Conservation (phyloP, 768 basidiomycete genomes). For the Cubamyces sp. region DNA sequence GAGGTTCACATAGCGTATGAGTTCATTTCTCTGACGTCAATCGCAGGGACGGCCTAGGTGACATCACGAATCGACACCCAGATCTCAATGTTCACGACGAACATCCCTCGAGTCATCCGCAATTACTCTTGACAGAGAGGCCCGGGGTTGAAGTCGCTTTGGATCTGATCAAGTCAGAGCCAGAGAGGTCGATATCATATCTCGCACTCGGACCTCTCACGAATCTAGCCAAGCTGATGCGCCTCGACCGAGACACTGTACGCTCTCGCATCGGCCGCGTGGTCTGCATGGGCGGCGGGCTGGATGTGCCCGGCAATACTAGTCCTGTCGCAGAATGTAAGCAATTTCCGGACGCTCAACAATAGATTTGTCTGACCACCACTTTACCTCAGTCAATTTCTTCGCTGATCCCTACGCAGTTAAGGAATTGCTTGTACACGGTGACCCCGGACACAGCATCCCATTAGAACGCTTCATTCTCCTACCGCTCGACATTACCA, state of each 20-base stretch:
- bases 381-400: constrained; percentile 65
- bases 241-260: constrained; percentile 55
- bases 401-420: constrained; percentile 90
- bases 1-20: constrained; percentile 13
- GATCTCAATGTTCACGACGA: constrained; percentile 52
- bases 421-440: constrained; percentile 60
- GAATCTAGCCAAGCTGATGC: constrained; percentile 72
- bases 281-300: constrained; percentile 90
- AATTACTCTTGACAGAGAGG: constrained; percentile 50
- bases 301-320: constrained; percentile 91
- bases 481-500: constrained; percentile 83
- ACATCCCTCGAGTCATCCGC: constrained; percentile 39
- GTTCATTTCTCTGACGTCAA: constrained; percentile 2
- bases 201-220: constrained; percentile 79
- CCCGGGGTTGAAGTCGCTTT: constrained; percentile 58
- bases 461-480: constrained; percentile 71
- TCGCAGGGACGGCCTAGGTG: constrained; percentile 69
- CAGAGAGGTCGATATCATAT: constrained; percentile 64
- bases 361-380: constrained; percentile 2
- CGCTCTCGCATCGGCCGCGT: constrained; percentile 68
- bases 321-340: constrained; percentile 83
- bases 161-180: constrained; percentile 54
- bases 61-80: constrained; percentile 64
- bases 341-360: constrained; percentile 29
- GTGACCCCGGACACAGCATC: constrained; percentile 44